Base-by-base conservation (phyloP, 371 early-diverging fungal species). In the Zychaea mexicana region DNA sequence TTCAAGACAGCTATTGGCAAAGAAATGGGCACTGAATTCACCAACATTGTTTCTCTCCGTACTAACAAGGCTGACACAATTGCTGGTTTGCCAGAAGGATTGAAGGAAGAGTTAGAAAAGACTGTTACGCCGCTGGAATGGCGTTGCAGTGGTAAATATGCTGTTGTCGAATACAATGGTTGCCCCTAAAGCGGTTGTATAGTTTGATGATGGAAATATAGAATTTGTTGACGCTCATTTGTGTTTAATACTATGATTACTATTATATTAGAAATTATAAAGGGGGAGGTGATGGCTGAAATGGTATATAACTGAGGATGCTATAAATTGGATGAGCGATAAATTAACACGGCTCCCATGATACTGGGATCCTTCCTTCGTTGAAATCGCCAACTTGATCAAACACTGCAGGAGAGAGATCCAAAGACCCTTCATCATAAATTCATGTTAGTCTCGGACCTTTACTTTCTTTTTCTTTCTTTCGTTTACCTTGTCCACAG, bases 61-160 rank as follows among this genome's bases (percentile, higher is more conserved):
- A 97, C 97, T 0, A 87, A 90, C 69, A 98, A 98, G 75, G 89
- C 91, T 30, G 95, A 98, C 77, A 87, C 90, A 1, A 85, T 91
- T 27, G 91, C 91, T 0, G 97, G 97, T 8, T 69, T 98, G n/a
- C 65, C 70, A 5, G 74, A 69, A 9, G 91, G 89, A 10, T 81
- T 85, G 4, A 87, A 78, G 19, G 83, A 81, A 53, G 80, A 82
- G 63, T 71, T 96, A 53, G 79, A 83, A 26, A 64, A 66, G 21
- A 59, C 26, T 22, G 76, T 70, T 19, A 76, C 73, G 52, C 66
- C 73, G 39, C 59, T 74, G 36, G 81, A 85, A 56, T 88, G 87
- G 85, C 74, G 84, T 60, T 83, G 79, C 61, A 86, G 83, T 62
- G 97, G 97, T 19, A 91, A 95, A 72, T 94, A 87, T 67, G 96